These are phyloP conservation scores for Gymnopus androsaceus DNA, from an alignment of 1,284 basidiomycete genomes.

Conservation along the genomic window DNA sequence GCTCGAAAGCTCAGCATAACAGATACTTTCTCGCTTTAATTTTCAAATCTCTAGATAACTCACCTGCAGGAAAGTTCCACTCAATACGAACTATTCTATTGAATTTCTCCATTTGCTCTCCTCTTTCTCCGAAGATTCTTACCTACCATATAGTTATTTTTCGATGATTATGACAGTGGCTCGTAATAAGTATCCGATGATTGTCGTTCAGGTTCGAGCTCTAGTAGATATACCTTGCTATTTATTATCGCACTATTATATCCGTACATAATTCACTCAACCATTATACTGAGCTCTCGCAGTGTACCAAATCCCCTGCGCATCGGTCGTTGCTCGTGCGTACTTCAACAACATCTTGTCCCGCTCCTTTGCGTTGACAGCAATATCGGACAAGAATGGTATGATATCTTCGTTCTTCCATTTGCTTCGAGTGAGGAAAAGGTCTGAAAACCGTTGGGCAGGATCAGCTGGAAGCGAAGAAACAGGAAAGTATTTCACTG, in stretches of 20 bases:
- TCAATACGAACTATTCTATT: no score
- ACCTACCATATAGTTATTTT: no score
- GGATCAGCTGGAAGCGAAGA: conserved; percentile 73
- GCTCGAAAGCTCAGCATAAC: no score
- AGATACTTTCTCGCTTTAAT: no score
- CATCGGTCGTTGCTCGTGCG: conserved; percentile 74
- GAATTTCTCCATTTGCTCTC: no score
- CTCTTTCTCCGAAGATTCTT: no score
- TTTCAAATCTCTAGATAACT: no score
- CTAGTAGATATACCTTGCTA: neutral
- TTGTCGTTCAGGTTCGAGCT: neutral
- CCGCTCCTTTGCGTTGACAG: conserved; percentile 79
- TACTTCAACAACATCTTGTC: conserved; percentile 87
- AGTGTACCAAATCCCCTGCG: conserved; percentile 71
- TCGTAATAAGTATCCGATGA: no score
- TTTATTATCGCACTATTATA: neutral
- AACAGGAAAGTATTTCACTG: conserved; percentile 72
- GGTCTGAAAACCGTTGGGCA: conserved; percentile 75
- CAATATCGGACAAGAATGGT: conserved; percentile 81
- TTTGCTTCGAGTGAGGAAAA: conserved; percentile 75
- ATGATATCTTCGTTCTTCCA: conserved; percentile 82
- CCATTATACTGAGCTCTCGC: conserved; percentile 56
- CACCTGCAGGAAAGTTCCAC: no score
- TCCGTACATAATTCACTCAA: conserved; percentile 20
- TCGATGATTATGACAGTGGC: no score